Base-by-base conservation (phyloP, 352 stramenopile species). In the Phytophthora agathidicida region DNA sequence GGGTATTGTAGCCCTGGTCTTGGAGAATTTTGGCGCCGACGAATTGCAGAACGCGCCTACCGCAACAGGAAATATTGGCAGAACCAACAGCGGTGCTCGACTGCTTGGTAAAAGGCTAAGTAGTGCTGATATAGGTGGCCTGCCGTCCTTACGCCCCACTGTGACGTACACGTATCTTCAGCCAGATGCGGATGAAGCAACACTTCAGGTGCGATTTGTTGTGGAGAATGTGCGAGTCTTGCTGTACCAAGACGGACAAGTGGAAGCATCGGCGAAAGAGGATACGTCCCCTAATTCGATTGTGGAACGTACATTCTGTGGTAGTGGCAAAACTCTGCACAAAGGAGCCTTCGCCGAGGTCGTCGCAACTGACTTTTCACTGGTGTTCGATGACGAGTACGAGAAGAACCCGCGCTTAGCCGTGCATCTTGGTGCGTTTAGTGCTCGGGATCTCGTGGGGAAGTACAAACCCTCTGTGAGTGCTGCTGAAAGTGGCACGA, bases 21-120 rank as follows among this genome's bases (percentile, higher is more conserved):
- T 75, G 26, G 71, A 92, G 16, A 94, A 94, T 60, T 90, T 94
- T 51, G 78, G 82, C 10, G 86, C 80, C 2, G 81, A 91, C 6
- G 64, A 83, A 26, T 64, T 90, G 6, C 50, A 73, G 26, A 76
- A 75, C 30, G 42, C 30, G 2, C 36, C 64, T 23, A 23, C 27
- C 13, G 17, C 16, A 54, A 5, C 36, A 33, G 32, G 35, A 28
- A 20, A 62, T 11, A 42, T 36, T 9, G 49, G 17, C 2, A 58
- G 20, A 31, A 38, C 20, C n/a, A 53, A 33, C 26, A 71, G 35
- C 17, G 9, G 19, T 23, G 20, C 27, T n/a, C 31, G 22, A 30
- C 33, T 38, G 9, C 16, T 48, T 14, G 30, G 5, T 10, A 58
- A 33, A 31, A 54, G 32, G 38, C 35, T 23, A 36, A 64, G 49